Conservation (phyloP, 164 flowering plant species). For the Platanus orientalis region DNA sequence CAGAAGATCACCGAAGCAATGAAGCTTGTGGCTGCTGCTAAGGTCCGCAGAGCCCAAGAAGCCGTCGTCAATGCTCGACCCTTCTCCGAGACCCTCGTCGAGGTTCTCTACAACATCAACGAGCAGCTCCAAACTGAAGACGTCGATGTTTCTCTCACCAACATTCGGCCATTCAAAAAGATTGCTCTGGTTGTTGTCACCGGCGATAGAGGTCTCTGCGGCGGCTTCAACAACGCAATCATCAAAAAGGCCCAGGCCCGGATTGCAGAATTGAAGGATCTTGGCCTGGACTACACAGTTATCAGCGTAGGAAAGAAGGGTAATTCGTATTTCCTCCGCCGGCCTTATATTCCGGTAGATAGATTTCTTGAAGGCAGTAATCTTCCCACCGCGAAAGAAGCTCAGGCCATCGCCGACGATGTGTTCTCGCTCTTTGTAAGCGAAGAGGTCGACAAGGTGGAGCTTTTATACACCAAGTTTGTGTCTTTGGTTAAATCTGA, state of each 20-base stretch:
- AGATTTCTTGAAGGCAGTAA: slow-evolving; percentile 33
- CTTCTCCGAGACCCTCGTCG: slow-evolving; percentile 64
- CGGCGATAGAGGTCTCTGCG: slow-evolving; percentile 86
- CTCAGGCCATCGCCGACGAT: slow-evolving; percentile 57
- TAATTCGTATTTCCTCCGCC: slow-evolving; percentile 40
- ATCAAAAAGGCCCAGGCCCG: slow-evolving; percentile 44
- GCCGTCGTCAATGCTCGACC: slow-evolving; percentile 85
- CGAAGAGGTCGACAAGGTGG: slow-evolving; percentile 73
- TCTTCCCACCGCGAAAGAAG: slow-evolving; percentile 64
- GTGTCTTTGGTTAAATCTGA: slow-evolving; percentile 50
- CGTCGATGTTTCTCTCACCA: slow-evolving; percentile 59
- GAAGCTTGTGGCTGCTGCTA: slow-evolving; percentile 60
- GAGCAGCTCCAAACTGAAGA: slow-evolving; percentile 62
- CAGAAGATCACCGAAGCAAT: slow-evolving; percentile 63
- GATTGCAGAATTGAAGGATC: slow-evolving; percentile 38
- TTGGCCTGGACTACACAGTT: slow-evolving; percentile 39
- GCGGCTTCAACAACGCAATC: slow-evolving; percentile 47
- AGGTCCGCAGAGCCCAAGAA: slow-evolving; percentile 84
- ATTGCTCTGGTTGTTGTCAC: slow-evolving; percentile 84
- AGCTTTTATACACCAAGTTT: slow-evolving; percentile 57
- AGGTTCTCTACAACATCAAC: slow-evolving; percentile 53
- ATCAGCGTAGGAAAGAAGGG: slow-evolving; percentile 69
- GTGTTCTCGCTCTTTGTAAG: slow-evolving; percentile 54
- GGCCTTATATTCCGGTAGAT: slow-evolving; percentile 34
- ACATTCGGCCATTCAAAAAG: slow-evolving; percentile 62